These are phyloP conservation scores for Dillenia turbinata DNA, from an alignment of 164 flowering plant genomes.

Conservation along the genomic window DNA sequence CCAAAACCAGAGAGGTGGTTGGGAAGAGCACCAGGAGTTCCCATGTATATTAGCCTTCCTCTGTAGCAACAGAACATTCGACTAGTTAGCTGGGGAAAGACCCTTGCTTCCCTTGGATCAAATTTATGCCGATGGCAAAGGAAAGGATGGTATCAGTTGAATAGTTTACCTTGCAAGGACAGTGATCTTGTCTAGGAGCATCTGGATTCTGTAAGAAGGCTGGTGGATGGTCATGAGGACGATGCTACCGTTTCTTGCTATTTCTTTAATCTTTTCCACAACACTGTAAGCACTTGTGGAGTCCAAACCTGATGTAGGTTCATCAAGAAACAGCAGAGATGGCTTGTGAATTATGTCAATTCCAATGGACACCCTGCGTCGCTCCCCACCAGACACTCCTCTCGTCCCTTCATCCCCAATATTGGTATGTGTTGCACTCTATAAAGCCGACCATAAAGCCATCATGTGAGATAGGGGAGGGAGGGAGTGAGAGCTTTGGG, in stretches of 20 bases:
- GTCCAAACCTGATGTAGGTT: conserved; percentile 81
- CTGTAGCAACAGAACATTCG: conserved; percentile 21
- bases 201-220: conserved; percentile 70
- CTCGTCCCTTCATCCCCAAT: conserved; percentile 74
- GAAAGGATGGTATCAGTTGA: too few relatives aligned
- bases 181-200: conserved; percentile 65
- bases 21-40: conserved; percentile 47
- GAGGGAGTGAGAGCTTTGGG: not conserved
- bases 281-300: conserved; percentile 79
- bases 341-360: conserved; percentile 84
- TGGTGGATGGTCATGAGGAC: conserved; percentile 89
- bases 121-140: too few relatives aligned
- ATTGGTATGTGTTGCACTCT: conserved; percentile 58
- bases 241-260: conserved; percentile 65
- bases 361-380: conserved; percentile 77
- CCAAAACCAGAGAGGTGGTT: conserved; percentile 61
- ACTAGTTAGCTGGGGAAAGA: not conserved
- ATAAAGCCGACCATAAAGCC: not conserved
- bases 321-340: conserved; percentile 69
- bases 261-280: conserved; percentile 71
- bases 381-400: conserved; percentile 84
- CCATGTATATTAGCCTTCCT: conserved; percentile 60
- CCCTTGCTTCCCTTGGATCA: too few relatives aligned
- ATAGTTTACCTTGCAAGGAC: conserved; percentile 55
- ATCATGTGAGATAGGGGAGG: not conserved